Conservation (phyloP, 495 filamentous ascomycete species). For the Neurospora pannonica region DNA sequence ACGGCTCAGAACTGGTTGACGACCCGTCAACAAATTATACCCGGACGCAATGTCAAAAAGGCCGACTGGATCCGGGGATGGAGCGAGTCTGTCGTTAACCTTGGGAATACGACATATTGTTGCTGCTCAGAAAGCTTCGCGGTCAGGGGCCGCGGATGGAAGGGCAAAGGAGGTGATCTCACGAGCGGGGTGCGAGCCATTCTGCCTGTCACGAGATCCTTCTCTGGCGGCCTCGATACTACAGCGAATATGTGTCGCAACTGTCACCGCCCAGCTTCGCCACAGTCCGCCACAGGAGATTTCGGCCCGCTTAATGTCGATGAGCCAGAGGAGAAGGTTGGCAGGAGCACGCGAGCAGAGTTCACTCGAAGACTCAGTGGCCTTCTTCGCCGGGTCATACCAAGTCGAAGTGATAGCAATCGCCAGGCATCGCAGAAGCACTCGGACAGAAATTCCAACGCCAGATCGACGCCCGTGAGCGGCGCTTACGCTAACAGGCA, state of each 20-base stretch:
- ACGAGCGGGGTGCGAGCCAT: constrained; percentile 12
- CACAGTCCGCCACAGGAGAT: background rate
- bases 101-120: constrained; percentile 20
- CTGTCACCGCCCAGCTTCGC: constrained; percentile 14
- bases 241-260: constrained; percentile 9
- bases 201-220: background rate
- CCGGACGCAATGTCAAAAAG: constrained; percentile 19
- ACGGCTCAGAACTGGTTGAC: constrained; percentile 15
- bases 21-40: constrained; percentile 17
- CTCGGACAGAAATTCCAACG: background rate
- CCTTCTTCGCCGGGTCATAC: constrained; percentile 12
- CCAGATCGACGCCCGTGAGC: constrained; percentile 1
- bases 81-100: constrained; percentile 16
- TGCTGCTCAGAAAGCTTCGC: constrained; percentile 15
- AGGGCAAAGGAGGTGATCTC: constrained; percentile 9
- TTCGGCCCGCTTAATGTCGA: background rate
- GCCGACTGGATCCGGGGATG: constrained; percentile 27
- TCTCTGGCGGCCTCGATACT: constrained; percentile 2
- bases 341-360: background rate
- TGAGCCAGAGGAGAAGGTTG: background rate
- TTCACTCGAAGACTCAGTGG: constrained; percentile 10
- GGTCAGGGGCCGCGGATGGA: background rate
- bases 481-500: constrained; percentile 2
- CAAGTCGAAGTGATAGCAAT: constrained; percentile 1
- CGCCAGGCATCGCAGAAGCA: background rate